phyloP scores from a whole-genome alignment of 2,329 filamentous ascomycete genomes.

The Ascocoryne sarcoides region DNA sequence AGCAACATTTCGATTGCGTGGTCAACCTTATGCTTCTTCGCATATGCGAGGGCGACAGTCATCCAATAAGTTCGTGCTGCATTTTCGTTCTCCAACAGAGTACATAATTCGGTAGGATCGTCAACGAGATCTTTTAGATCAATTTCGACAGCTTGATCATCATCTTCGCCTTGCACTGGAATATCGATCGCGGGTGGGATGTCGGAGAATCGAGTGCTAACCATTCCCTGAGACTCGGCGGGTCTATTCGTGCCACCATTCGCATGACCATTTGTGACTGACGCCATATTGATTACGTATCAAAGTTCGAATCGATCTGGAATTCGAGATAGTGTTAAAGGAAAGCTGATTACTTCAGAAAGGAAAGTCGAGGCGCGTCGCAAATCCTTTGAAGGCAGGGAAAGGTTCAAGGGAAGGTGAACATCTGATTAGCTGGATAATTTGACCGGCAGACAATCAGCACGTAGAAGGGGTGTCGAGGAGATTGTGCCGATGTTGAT shows the following conservation, averaged over 20 bases:
- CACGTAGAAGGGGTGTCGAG: too few relatives aligned
- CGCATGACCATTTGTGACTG: constrained; percentile 16
- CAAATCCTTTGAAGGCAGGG: too few relatives aligned
- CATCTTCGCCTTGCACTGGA: constrained; percentile 55
- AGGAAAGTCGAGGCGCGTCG: too few relatives aligned
- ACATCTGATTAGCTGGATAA: too few relatives aligned
- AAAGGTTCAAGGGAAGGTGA: too few relatives aligned
- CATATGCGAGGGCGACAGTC: constrained; percentile 93
- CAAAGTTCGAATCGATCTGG: too few relatives aligned
- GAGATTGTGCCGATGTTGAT: too few relatives aligned
- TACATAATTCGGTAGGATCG: constrained; percentile 91
- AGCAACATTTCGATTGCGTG: constrained; percentile 67
- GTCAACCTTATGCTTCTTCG: constrained; percentile 89
- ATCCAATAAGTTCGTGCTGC: constrained; percentile 94
- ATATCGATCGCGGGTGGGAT: constrained; percentile 59
- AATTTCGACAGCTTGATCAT: constrained; percentile 74
- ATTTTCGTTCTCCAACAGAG: constrained; percentile 86
- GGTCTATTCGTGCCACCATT: constrained; percentile 24
- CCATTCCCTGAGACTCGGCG: constrained; percentile 14
- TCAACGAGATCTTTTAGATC: constrained; percentile 85
- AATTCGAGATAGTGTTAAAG: too few relatives aligned
- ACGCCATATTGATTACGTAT: constrained; percentile 22
- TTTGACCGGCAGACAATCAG: too few relatives aligned
- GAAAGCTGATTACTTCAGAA: too few relatives aligned
- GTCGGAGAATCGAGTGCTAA: constrained; percentile 47